phyloP scores from a whole-genome alignment of 2,329 filamentous ascomycete genomes.

The Aureobasidium uvarum region DNA sequence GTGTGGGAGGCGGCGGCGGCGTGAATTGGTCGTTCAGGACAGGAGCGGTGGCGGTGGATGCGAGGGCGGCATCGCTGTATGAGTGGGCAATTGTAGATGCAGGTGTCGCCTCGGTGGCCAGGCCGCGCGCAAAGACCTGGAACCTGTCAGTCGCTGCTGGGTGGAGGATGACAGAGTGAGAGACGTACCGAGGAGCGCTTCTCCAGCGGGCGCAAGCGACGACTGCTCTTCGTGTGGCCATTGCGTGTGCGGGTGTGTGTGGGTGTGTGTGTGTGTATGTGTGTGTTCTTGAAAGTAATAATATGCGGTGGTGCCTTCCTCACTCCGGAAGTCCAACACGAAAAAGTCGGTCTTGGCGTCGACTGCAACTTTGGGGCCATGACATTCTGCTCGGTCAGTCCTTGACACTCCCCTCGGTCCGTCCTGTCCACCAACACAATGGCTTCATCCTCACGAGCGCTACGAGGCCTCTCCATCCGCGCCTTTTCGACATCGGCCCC shows the following conservation, averaged over 20 bases:
- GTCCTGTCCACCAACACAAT: neutral
- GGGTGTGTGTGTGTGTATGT: slow-evolving; percentile 1
- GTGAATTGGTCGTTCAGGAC: slow-evolving; percentile 31
- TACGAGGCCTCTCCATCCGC: slow-evolving; percentile 39
- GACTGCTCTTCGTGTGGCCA: slow-evolving; percentile 23
- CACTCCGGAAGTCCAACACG: neutral
- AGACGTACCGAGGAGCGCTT: neutral
- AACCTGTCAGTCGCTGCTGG: neutral
- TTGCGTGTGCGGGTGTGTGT: slow-evolving; percentile 4
- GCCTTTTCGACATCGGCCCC: slow-evolving; percentile 50
- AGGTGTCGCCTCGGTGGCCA: slow-evolving; percentile 49
- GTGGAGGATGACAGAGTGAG: neutral
- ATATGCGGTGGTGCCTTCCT: neutral
- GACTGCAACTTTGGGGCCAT: neutral
- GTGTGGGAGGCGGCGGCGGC: slow-evolving; percentile 27
- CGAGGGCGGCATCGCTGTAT: slow-evolving; percentile 40
- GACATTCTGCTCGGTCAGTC: neutral
- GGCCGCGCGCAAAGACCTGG: slow-evolving; percentile 50
- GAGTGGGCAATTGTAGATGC: slow-evolving; percentile 36
- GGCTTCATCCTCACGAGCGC: slow-evolving; percentile 19
- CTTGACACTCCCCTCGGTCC: neutral
- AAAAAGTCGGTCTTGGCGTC: slow-evolving; percentile 23
- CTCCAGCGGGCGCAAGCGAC: slow-evolving; percentile 18
- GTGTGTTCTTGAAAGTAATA: neutral
- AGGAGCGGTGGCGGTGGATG: slow-evolving; percentile 34